A percentile compares a stretch with the other conserved stretches of the same genome.
Conservation (phyloP, 495 filamentous ascomycete species). For the Tuber melanosporum region DNA sequence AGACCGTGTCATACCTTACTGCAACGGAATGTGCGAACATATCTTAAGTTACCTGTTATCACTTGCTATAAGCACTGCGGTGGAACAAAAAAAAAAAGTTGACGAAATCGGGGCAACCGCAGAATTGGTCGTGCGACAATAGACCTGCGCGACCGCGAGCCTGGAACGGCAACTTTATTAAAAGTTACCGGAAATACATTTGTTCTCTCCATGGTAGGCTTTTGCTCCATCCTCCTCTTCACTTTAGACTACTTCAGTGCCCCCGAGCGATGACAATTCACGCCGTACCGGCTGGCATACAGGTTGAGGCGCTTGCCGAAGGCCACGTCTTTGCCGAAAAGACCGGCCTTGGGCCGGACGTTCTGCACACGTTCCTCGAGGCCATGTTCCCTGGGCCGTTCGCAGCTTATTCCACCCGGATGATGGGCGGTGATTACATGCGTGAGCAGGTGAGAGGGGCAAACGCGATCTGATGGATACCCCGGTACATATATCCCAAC, state of each 20-base stretch:
- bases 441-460: conserved; percentile 48
- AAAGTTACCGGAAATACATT: conserved; percentile 87
- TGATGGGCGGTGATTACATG: conserved; percentile 69
- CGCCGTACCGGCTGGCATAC: not conserved
- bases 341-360: conserved; percentile 63
- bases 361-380: conserved; percentile 63
- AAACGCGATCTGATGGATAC: conserved; percentile 40
- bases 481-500: conserved; percentile 37
- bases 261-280: not conserved
- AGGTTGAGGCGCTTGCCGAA: conserved; percentile 62
- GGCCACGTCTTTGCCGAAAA: conserved; percentile 73
- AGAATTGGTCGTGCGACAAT: conserved; percentile 61
- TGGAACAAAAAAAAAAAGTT: not conserved
- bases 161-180: conserved; percentile 55
- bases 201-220: conserved; percentile 65
- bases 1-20: conserved; percentile 62
- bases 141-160: conserved; percentile 59
- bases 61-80: not conserved
- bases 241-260: not conserved
- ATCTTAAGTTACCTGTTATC: conserved; percentile 3
- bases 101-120: not conserved
- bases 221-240: not conserved
- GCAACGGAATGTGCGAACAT: conserved; percentile 56
- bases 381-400: conserved; percentile 55
- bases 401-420: conserved; percentile 64